These are phyloP conservation scores for Millerozyma acaciae DNA, from an alignment of 805 yeast genomes.

Conservation along the genomic window DNA sequence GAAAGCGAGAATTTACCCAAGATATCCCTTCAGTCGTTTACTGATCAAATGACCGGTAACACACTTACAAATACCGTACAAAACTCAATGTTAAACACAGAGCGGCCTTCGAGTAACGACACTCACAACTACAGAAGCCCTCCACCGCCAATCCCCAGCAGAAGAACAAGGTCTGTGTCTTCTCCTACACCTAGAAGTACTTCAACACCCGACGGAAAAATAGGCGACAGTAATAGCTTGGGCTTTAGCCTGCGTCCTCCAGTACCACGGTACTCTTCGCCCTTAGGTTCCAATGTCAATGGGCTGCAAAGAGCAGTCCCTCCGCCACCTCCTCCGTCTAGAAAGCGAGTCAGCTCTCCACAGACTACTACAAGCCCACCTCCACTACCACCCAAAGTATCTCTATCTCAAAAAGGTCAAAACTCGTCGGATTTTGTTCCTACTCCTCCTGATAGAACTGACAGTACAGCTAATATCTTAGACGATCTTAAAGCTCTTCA, in stretches of 20 bases:
- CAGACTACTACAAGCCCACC: slow-evolving; percentile 11
- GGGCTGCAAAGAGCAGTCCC: slow-evolving; percentile 19
- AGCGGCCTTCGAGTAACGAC: slow-evolving; percentile 9
- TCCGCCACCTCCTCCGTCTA: slow-evolving; percentile 42
- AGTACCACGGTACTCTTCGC: neutral
- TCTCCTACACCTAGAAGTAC: slow-evolving; percentile 23
- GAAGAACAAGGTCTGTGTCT: slow-evolving; percentile 32
- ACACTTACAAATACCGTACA: slow-evolving; percentile 32
- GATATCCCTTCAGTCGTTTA: slow-evolving; percentile 36
- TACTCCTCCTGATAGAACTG: slow-evolving; percentile 12
- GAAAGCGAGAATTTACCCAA: slow-evolving; percentile 16
- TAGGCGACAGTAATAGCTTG: neutral
- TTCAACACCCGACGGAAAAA: slow-evolving; percentile 2
- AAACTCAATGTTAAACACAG: slow-evolving; percentile 21
- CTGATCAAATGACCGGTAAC: slow-evolving; percentile 39
- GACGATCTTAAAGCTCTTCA: slow-evolving; percentile 66
- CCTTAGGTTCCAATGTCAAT: neutral
- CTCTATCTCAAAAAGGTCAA: too few species aligned
- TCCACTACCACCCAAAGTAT: slow-evolving; percentile 27
- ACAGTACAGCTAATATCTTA: slow-evolving; percentile 49
- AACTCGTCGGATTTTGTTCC: too few species aligned
- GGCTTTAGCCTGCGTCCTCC: neutral
- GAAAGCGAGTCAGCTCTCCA: slow-evolving; percentile 19
- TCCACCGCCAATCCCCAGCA: slow-evolving; percentile 36
- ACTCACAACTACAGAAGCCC: slow-evolving; percentile 9